Percentiles rank a stretch among this genome's conserved stretches.
These are phyloP conservation scores for Cladosporium sp. DNA, from an alignment of 2,329 filamentous ascomycete genomes.

Conservation along the genomic window DNA sequence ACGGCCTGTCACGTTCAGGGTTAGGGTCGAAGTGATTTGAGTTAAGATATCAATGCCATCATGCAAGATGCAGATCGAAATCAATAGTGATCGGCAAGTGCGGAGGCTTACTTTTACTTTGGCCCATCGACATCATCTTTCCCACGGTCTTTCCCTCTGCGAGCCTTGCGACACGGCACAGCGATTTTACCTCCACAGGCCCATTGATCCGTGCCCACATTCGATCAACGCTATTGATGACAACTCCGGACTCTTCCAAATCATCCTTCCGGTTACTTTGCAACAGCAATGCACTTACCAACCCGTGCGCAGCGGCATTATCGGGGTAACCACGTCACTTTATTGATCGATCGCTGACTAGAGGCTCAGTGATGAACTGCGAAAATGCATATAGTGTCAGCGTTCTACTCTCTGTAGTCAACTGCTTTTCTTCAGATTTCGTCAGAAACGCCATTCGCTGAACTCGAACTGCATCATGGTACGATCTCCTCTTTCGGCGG, in stretches of 20 bases:
- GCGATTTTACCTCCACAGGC: background rate
- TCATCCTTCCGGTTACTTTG: background rate
- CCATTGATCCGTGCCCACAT: constrained; percentile 14
- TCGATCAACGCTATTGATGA: background rate
- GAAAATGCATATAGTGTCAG: background rate
- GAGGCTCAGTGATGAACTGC: background rate
- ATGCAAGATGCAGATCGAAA: background rate
- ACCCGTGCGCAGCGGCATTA: constrained; percentile 6
- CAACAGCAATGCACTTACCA: constrained; percentile 6
- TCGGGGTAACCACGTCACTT: constrained; percentile 1
- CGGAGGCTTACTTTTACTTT: background rate
- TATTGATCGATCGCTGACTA: background rate
- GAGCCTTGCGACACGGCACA: background rate
- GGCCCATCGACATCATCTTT: background rate
- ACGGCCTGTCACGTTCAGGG: background rate
- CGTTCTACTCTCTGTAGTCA: background rate
- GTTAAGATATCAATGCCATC: background rate
- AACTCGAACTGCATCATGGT: constrained; percentile 27
- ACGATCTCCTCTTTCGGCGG: constrained; percentile 28
- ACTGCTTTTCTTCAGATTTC: background rate
- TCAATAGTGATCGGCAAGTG: constrained; percentile 2
- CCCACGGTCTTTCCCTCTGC: background rate
- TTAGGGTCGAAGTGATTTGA: background rate
- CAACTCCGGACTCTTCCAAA: constrained; percentile 17
- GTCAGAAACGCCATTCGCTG: background rate